Conservation (phyloP, 345 rosid species). For the Trapa bicornis region DNA sequence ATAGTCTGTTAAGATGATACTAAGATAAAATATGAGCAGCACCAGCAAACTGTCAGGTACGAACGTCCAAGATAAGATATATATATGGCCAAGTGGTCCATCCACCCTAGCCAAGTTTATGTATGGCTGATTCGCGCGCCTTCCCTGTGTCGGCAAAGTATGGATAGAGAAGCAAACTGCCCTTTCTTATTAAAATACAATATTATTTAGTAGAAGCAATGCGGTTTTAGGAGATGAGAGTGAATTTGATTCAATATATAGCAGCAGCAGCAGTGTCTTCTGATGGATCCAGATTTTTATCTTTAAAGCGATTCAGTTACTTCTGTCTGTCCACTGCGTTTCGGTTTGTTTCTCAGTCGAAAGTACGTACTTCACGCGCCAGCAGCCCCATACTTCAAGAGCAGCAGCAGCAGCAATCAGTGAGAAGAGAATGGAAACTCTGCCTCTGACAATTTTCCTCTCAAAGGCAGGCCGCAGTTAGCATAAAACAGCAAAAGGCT, state of each 20-base stretch:
- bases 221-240: too few species aligned
- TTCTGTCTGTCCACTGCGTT: neutral
- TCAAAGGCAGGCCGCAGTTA: neutral
- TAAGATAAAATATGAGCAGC: neutral
- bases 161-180: slow-evolving; percentile 5
- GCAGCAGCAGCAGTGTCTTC: too few species aligned
- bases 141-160: neutral
- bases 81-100: neutral
- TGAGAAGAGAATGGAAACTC: slow-evolving; percentile 1
- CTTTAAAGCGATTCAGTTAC: neutral
- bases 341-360: neutral
- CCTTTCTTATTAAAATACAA: too few species aligned
- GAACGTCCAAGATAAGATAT: neutral
- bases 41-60: neutral
- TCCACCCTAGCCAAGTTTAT: neutral
- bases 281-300: too few species aligned
- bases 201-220: too few species aligned
- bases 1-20: neutral
- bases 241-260: too few species aligned
- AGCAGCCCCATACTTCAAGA: slow-evolving; percentile 5
- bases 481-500: neutral
- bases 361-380: neutral
- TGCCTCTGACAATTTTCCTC: neutral
- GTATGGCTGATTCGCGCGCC: neutral
- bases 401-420: slow-evolving; percentile 7